Percentiles rank a stretch among this genome's conserved stretches.
Evolutionary conservation across 805 yeast species (phyloP).

Genomic region (Dipodascus geniculatus): DNA sequence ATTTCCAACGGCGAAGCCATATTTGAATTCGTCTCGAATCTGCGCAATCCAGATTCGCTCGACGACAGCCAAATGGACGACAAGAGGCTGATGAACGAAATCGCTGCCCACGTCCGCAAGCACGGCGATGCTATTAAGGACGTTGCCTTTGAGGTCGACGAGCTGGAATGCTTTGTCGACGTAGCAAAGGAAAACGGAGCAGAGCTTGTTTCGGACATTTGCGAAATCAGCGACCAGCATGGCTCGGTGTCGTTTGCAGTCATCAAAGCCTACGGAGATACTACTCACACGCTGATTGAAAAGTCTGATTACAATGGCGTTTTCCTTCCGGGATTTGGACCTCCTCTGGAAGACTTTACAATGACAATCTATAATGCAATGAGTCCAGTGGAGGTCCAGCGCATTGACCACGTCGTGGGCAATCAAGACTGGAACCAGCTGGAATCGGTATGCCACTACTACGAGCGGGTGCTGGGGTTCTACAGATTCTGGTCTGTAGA

Average conservation of each 20-base stretch:
- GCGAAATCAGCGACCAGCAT: slow-evolving; percentile 27
- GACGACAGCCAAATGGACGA: slow-evolving; percentile 14
- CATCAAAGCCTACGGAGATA: slow-evolving; percentile 45
- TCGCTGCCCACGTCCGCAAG: slow-evolving; percentile 33
- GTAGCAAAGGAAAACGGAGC: slow-evolving; percentile 48
- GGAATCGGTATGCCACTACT: slow-evolving; percentile 45
- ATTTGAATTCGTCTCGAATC: slow-evolving; percentile 35
- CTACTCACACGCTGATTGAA: slow-evolving; percentile 58
- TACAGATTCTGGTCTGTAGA: slow-evolving; percentile 80
- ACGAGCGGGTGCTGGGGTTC: slow-evolving; percentile 56
- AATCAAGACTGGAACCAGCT: slow-evolving; percentile 62
- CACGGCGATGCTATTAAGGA: slow-evolving; percentile 84
- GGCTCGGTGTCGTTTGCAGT: slow-evolving; percentile 47
- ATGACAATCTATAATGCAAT: slow-evolving; percentile 7
- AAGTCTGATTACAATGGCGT: slow-evolving; percentile 27
- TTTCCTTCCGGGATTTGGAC: slow-evolving; percentile 41
- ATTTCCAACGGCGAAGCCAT: slow-evolving; percentile 43
- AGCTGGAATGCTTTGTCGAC: slow-evolving; percentile 34
- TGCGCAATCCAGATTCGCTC: slow-evolving; percentile 14
- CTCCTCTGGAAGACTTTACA: slow-evolving; percentile 11
- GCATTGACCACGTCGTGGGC: slow-evolving; percentile 73
- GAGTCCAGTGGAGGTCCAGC: slow-evolving; percentile 30
- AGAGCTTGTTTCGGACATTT: slow-evolving; percentile 22
- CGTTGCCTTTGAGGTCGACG: slow-evolving; percentile 50
- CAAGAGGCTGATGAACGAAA: slow-evolving; percentile 24